Base-by-base conservation (phyloP, 768 basidiomycete genomes). In the Tulasnella sp. region DNA sequence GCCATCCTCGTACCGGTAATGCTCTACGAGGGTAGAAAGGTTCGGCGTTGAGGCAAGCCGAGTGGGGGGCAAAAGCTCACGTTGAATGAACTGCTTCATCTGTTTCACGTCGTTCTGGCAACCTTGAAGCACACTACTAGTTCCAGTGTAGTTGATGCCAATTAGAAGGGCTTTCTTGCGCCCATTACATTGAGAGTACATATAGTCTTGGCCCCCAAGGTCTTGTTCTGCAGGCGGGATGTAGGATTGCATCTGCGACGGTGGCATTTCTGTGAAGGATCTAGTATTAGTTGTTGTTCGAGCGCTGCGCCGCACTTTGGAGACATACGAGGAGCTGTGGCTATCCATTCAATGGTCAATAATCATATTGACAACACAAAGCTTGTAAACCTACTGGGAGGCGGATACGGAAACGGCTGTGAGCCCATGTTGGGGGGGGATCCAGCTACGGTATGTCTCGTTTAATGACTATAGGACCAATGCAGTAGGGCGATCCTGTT, bases 21-120 rank as follows among this genome's bases (percentile, higher is more conserved):
- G 74, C 15, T 71, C 83, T 83, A 60, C 5, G 56, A 19, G 27
- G 15, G 34, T 38, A 15, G 15, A 47, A n/a, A 30, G 32, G 21
- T n/a, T 26, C 13, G 58, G 23, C 70, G 83, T 62, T 7, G 15
- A 38, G 5, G 15, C 7, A 38, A 7, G 34, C 5, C 34, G 34
- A 38, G 7, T 15, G 34, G 7, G 34, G 15, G 34, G 5, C 34
- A 5, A 38, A 15, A 65, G 88, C 88, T 49, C 30, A 44, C 48
- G 26, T 8, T n/a, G 23, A 17, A 58, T 47, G 34, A 97, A 97
- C n/a, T 73, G 70, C 65, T 80, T 77, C 54, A 97, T 80, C 68
- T 92, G 93, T 51, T 75, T 71, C 0, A 84, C 94, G 67, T 99
- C 95, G 68, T 97, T 95, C 68, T 95, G 85, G 68, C 95, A 97